Conservation (phyloP, 805 yeast genomes). For the Candida nonsorbophila region DNA sequence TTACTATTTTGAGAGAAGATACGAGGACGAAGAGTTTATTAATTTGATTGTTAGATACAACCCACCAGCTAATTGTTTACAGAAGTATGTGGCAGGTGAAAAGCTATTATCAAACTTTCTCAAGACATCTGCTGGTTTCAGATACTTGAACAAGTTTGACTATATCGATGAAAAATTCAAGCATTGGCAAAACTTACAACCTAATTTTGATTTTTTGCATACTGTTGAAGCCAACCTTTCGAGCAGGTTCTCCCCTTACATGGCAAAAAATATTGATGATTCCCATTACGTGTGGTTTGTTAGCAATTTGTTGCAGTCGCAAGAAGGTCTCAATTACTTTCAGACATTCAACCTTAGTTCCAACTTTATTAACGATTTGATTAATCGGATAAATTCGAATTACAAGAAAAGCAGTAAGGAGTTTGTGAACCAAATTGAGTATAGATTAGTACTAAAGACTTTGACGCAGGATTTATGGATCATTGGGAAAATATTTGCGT, state of each 20-base stretch:
- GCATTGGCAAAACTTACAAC: conserved; percentile 50
- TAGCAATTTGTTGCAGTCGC: conserved; percentile 73
- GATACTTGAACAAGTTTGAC: conserved; percentile 52
- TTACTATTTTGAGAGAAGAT: conserved; percentile 15
- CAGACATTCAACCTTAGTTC: conserved; percentile 5
- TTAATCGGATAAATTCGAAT: too few relatives aligned
- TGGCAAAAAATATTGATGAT: conserved; percentile 1
- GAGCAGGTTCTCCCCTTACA: conserved; percentile 17
- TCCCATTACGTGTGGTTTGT: conserved; percentile 33
- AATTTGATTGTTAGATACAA: conserved; percentile 30
- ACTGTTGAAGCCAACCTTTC: conserved; percentile 40
- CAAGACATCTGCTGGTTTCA: conserved; percentile 65
- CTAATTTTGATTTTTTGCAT: conserved; percentile 41
- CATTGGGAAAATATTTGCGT: conserved; percentile 74
- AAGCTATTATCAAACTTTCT: conserved; percentile 58
- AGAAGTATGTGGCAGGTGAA: conserved; percentile 22
- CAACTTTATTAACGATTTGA: conserved; percentile 4
- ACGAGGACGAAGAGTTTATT: conserved; percentile 44
- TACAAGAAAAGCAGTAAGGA: too few relatives aligned
- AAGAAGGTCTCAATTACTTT: conserved; percentile 68
- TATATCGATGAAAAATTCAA: conserved; percentile 63
- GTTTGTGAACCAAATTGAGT: too few relatives aligned
- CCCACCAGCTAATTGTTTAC: conserved; percentile 47
- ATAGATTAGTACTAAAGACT: background rate
- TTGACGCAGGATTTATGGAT: conserved; percentile 84